These are phyloP conservation scores for Hypoxylon sp. DNA, from an alignment of 2,329 filamentous ascomycete species.

Conservation along the genomic window DNA sequence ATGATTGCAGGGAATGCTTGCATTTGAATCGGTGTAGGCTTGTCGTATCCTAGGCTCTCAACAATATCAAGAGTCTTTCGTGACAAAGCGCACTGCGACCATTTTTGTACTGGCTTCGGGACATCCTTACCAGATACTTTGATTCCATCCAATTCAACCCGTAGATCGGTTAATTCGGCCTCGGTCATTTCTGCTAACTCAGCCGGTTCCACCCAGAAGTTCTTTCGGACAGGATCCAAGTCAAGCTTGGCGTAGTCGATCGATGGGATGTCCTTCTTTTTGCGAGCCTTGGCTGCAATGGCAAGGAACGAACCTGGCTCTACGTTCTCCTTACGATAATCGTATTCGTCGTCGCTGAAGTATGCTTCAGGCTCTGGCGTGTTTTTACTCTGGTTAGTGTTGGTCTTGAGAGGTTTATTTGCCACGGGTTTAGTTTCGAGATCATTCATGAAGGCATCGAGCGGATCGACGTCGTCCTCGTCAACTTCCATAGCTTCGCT, in stretches of 20 bases:
- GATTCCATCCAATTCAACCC: conserved; percentile 91
- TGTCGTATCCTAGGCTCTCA: conserved; percentile 80
- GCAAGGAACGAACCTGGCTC: conserved; percentile 60
- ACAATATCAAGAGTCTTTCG: conserved; percentile 88
- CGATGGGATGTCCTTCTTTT: conserved; percentile 94
- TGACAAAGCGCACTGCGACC: conserved; percentile 93
- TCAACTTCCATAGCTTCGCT: conserved; percentile 66
- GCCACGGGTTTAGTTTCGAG: conserved; percentile 57
- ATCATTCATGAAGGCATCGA: conserved; percentile 96
- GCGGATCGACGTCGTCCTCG: conserved; percentile 79
- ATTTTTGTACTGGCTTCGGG: conserved; percentile 93
- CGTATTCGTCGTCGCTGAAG: conserved; percentile 84
- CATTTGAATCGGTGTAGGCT: conserved; percentile 91
- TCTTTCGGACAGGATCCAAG: conserved; percentile 86
- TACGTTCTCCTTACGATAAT: conserved; percentile 58
- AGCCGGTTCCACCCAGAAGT: conserved; percentile 91
- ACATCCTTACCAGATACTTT: conserved; percentile 89
- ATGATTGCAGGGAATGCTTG: conserved; percentile 95
- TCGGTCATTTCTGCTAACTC: conserved; percentile 86
- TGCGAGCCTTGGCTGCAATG: conserved; percentile 68
- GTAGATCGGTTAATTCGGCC: conserved; percentile 81
- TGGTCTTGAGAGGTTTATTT: conserved; percentile 45
- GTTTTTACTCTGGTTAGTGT: conserved; percentile 57
- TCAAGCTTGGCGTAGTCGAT: conserved; percentile 88
- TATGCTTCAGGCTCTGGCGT: conserved; percentile 80